Conservation (phyloP, 768 basidiomycete species). For the Coprinopsis cinerea region DNA sequence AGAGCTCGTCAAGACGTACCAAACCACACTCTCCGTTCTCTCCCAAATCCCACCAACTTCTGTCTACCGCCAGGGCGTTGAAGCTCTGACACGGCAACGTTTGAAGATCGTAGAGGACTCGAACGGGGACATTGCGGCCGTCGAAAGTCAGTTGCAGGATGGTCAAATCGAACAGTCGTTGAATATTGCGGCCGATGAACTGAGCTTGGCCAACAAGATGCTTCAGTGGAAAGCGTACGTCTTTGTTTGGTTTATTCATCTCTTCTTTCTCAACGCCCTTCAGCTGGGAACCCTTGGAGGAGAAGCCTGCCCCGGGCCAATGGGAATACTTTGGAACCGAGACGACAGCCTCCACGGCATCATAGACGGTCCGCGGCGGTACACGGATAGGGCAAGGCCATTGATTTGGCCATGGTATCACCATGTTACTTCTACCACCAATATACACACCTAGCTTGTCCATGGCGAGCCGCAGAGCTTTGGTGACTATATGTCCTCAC, state of each 20-base stretch:
- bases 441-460: too few species aligned
- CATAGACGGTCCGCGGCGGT: not conserved
- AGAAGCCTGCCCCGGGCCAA: slow-evolving; percentile 74
- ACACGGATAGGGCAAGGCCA: too few species aligned
- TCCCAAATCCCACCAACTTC: slow-evolving; percentile 71
- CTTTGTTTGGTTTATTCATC: not conserved
- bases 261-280: slow-evolving; percentile 7
- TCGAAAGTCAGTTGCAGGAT: slow-evolving; percentile 73
- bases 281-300: slow-evolving; percentile 88
- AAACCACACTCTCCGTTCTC: slow-evolving; percentile 67
- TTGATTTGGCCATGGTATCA: too few species aligned
- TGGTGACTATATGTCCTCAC: too few species aligned
- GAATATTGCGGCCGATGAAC: slow-evolving; percentile 77
- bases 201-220: slow-evolving; percentile 73
- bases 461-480: too few species aligned
- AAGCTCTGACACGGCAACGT: slow-evolving; percentile 78
- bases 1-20: slow-evolving; percentile 67
- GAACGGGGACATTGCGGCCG: slow-evolving; percentile 57
- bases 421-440: too few species aligned
- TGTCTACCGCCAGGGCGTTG: slow-evolving; percentile 85
- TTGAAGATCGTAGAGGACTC: slow-evolving; percentile 66
- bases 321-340: slow-evolving; percentile 78
- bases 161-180: slow-evolving; percentile 86
- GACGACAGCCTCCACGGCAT: slow-evolving; percentile 31
- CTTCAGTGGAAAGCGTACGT: slow-evolving; percentile 95